These are phyloP conservation scores for Daldinia sp. DNA, from an alignment of 2,329 filamentous ascomycete genomes.

Conservation along the genomic window DNA sequence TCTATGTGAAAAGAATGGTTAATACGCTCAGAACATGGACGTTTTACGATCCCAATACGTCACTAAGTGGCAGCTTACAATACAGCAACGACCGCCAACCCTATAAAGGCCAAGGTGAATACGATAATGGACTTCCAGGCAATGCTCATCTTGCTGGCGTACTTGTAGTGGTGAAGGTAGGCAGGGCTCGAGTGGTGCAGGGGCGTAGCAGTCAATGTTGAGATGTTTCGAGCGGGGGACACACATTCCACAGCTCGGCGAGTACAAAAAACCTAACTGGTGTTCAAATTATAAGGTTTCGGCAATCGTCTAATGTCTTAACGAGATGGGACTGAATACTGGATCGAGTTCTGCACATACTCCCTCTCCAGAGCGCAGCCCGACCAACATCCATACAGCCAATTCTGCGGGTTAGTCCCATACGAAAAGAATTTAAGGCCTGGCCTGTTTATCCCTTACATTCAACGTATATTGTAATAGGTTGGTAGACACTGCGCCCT, in stretches of 20 bases:
- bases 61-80: constrained; percentile 28
- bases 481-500: too few relatives aligned
- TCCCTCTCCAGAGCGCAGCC: constrained; percentile 1
- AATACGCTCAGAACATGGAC: neutral
- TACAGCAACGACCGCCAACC: constrained; percentile 9
- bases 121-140: constrained; percentile 31
- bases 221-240: constrained; percentile 21
- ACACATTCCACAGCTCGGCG: constrained; percentile 19
- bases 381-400: constrained; percentile 10
- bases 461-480: neutral
- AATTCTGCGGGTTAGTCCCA: neutral
- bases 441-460: constrained; percentile 21
- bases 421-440: neutral
- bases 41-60: neutral
- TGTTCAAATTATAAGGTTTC: constrained; percentile 9
- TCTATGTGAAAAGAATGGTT: constrained; percentile 12
- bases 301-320: neutral
- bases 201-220: constrained; percentile 5
- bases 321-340: neutral
- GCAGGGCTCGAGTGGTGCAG: neutral
- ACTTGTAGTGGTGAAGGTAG: neutral
- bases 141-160: constrained; percentile 26
- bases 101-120: constrained; percentile 18
- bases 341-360: constrained; percentile 2
- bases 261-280: constrained; percentile 19